Percentiles rank a stretch among this genome's conserved stretches.
Conservation (phyloP, 2,329 filamentous ascomycete species). For the Cylindrodendrum hubeiense region DNA sequence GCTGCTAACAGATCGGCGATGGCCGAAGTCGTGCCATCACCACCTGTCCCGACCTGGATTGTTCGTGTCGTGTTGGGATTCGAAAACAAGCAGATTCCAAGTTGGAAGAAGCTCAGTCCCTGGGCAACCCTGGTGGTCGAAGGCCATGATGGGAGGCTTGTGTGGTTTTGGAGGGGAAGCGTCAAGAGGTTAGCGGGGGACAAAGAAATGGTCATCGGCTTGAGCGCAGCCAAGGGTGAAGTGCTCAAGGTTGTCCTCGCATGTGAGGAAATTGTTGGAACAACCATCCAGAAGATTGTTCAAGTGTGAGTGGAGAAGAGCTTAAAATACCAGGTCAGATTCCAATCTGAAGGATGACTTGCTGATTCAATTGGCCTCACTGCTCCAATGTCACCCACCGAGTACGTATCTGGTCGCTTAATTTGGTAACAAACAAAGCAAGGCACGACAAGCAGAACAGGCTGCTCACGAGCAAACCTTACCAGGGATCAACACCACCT, state of each 20-base stretch:
- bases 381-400: background rate
- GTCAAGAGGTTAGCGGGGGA: slow-evolving; percentile 73
- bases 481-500: background rate
- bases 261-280: slow-evolving; percentile 86
- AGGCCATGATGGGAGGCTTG: slow-evolving; percentile 61
- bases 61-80: slow-evolving; percentile 79
- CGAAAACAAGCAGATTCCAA: slow-evolving; percentile 71
- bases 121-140: slow-evolving; percentile 82
- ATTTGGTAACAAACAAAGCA: background rate
- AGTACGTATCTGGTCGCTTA: too few species aligned
- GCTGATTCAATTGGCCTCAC: background rate
- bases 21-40: background rate
- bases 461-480: background rate
- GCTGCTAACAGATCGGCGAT: background rate
- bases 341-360: background rate
- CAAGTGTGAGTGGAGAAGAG: slow-evolving; percentile 23
- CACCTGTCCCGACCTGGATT: slow-evolving; percentile 43
- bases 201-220: slow-evolving; percentile 67
- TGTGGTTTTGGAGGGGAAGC: slow-evolving; percentile 76
- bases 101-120: slow-evolving; percentile 74
- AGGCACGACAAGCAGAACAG: background rate
- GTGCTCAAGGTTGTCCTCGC: slow-evolving; percentile 77
- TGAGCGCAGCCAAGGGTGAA: slow-evolving; percentile 64
- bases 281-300: slow-evolving; percentile 52
- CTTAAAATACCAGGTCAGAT: slow-evolving; percentile 12